Evolutionary conservation across 139 green algal genomes (phyloP), one percentile per base, ranked within the genome.

Genomic region (Chlorella sp.): DNA sequence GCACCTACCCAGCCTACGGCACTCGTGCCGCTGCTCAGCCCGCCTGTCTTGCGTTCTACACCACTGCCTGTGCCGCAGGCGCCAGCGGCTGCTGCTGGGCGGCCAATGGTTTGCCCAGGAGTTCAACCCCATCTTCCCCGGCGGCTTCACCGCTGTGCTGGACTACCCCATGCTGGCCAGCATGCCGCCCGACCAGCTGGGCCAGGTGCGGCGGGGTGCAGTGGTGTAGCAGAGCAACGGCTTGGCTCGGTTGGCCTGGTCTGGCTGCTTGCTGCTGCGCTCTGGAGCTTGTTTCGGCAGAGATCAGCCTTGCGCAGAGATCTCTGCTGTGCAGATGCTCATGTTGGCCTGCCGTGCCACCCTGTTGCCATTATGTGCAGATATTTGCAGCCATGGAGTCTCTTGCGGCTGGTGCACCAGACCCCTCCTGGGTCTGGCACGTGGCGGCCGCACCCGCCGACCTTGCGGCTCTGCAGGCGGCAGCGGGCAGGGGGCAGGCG

Each of bases 111-210:
- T 26, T 13, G 65, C 60, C 9, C 60, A 20, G 18, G 12, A 30
- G 26, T 38, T 15, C n/a, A n/a, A 12, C 20, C 51, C 25, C 32
- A 26, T 57, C 6, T 82, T 72, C 36, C 76, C 76, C 9, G 76
- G 32, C 26, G 76, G 76, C 56, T 26, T 82, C 34, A n/a, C 57
- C 0, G 76, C 62, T 39, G 34, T 82, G 34, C 60, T 82, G 76
- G 76, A 82, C n/a, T 38, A 39, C 1, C 21, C 60, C 4, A 18
- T 63, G 25, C 76, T 82, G 57, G 16, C 20, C 26, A 15, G 4
- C 76, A 72, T 72, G 36, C 57, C 39, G 11, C 9, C 76, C 0
- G 57, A 41, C 7, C 5, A n/a, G 26, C 60, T 82, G 15, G 28
- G 9, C 25, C 21, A 30, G 36, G 74, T 81, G 34, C 74, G 62